Evolutionary conservation across 2,329 filamentous ascomycete species (phyloP), one percentile per base, ranked within the genome.

Genomic region (Ceratocystis diversiconidia): DNA sequence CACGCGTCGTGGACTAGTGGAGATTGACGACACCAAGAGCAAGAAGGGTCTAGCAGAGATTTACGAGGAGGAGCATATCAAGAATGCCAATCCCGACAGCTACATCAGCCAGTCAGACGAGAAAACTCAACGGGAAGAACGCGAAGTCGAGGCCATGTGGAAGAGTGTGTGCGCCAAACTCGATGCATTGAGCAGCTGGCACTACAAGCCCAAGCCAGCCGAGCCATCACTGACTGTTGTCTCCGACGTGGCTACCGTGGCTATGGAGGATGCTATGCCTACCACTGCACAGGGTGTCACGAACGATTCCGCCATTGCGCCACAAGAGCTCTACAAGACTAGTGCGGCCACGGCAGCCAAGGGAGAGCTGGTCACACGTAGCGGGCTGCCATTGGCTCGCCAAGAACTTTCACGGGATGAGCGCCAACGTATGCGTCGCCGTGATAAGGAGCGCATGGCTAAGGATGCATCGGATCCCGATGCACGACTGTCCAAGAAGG

Each of bases 211-310:
- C 64, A 95, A 92, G 77, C 86, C 89, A 10, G 82, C 87, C 1
- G 87, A 87, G 63, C 85, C 90, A n/a, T 84, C 84, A 59, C 83
- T 99, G 69, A 92, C 89, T 55, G 88, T 96, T 65, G 87, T 96
- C 43, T 83, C 90, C 30, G 92, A 97, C 75, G 89, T 94, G 3
- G 90, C 92, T n/a, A 90, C 89, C 2, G 86, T 97, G 69, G 82
- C 84, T 70, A 95, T 97, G 88, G 94, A 99, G 78, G 94, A 99
- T 73, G 92, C 91, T 1, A 88, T 95, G 71, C 92, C 94, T 6
- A 87, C 88, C 17, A 90, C 87, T 0, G 88, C 89, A 55, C 85
- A 86, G 72, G 89, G 88, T 52, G 84, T 91, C 67, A 80, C 80
- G 15, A 82, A 81, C 59, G 79, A 84, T 69, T 89, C 86, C 72